phyloP scores from a whole-genome alignment of 208 protist species.

The Giardia duodenalis region DNA sequence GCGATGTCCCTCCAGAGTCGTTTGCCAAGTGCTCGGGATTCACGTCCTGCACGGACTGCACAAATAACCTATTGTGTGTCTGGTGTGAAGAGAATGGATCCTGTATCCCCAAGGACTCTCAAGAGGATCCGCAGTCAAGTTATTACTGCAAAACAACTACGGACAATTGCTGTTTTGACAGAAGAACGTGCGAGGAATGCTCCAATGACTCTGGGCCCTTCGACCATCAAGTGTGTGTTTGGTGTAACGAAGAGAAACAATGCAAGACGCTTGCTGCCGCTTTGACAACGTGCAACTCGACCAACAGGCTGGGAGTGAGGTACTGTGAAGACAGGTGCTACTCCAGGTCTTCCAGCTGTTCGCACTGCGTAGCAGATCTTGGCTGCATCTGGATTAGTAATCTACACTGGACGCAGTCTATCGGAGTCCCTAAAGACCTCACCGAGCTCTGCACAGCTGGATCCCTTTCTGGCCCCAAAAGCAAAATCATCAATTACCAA shows the following conservation, averaged over 20 bases:
- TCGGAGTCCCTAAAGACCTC: neutral
- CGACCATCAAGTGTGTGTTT: neutral
- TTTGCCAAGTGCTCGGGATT: neutral
- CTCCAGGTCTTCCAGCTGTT: neutral
- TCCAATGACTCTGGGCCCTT: neutral
- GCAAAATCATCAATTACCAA: neutral
- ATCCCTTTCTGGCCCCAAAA: neutral
- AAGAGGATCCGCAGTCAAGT: no score
- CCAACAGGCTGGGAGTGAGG: neutral
- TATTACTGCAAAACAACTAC: no score
- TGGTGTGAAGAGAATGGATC: neutral
- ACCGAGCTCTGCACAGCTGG: neutral
- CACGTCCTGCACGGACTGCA: neutral
- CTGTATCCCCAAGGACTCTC: neutral
- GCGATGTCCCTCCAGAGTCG: neutral
- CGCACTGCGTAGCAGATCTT: neutral
- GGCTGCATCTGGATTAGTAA: neutral
- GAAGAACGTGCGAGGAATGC: neutral
- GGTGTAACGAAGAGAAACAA: neutral
- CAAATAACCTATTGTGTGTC: neutral
- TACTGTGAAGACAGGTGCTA: neutral
- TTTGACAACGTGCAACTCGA: neutral
- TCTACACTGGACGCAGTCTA: neutral
- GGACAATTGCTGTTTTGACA: neutral
- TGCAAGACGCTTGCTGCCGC: neutral